Percentiles rank a stretch among this genome's conserved stretches.
Evolutionary conservation across 176 grass and related monocot species (phyloP).

Genomic region (Oryza coarctata): DNA sequence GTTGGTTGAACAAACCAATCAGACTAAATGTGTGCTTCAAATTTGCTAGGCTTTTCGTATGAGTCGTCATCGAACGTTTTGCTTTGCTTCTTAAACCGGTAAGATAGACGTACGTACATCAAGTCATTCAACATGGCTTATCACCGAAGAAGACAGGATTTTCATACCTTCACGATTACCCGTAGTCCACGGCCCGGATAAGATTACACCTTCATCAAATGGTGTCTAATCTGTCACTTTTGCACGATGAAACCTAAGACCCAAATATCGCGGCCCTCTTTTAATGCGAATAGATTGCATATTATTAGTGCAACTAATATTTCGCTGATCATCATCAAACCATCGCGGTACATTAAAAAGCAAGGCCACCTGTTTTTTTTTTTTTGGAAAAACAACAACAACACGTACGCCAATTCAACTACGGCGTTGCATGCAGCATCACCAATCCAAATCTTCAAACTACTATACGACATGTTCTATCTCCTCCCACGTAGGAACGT

Average conservation of each 20-base stretch:
- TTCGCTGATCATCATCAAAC: neutral
- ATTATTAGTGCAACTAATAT: neutral
- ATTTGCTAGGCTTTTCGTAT: neutral
- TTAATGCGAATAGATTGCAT: neutral
- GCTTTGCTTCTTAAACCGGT: constrained; percentile 37
- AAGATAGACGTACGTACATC: neutral
- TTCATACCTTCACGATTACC: neutral
- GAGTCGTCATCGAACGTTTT: constrained; percentile 10
- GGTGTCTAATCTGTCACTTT: neutral
- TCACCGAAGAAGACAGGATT: neutral
- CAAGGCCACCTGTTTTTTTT: neutral
- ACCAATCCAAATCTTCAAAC: neutral
- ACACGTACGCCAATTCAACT: neutral
- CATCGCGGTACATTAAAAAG: neutral
- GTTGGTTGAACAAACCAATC: constrained; percentile 13
- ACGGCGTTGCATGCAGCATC: neutral
- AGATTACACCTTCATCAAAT: neutral
- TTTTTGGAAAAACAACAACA: neutral
- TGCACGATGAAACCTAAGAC: neutral
- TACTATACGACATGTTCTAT: neutral
- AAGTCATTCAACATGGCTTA: neutral
- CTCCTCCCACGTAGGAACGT: neutral
- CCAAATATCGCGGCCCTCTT: neutral
- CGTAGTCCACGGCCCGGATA: neutral
- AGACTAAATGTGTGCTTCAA: neutral